These are phyloP conservation scores for Boletus semigastroideus DNA, from an alignment of 1,284 basidiomycete species.

Conservation along the genomic window DNA sequence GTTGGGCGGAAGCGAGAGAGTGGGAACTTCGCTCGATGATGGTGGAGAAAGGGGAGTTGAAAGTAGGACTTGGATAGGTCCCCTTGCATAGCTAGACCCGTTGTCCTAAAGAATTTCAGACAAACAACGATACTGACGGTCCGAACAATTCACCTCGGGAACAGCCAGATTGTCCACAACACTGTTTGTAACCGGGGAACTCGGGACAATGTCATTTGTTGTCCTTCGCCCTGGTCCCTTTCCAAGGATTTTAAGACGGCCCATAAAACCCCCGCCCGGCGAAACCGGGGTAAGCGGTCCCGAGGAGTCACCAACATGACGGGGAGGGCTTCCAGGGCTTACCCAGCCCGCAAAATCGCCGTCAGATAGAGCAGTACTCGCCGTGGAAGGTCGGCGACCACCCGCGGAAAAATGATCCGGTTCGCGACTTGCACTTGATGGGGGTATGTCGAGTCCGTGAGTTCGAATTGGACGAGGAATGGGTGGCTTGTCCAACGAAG, in stretches of 20 bases:
- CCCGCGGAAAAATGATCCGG: conserved; percentile 55
- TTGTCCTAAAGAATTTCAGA: conserved; percentile 20
- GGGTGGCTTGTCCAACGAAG: conserved; percentile 31
- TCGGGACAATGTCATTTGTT: conserved; percentile 23
- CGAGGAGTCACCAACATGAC: conserved; percentile 24
- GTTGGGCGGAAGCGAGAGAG: conserved; percentile 58
- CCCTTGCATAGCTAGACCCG: conserved; percentile 35
- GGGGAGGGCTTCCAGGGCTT: conserved; percentile 40
- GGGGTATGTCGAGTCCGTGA: conserved; percentile 28
- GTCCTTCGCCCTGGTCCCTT: conserved; percentile 40
- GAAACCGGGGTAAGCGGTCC: conserved; percentile 50
- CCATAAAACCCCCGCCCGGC: conserved; percentile 67
- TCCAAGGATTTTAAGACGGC: conserved; percentile 74
- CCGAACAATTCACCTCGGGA: conserved; percentile 26
- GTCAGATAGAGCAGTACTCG: conserved; percentile 36
- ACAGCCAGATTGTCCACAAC: conserved; percentile 14
- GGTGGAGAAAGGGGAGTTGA: conserved; percentile 72
- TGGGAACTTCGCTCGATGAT: conserved; percentile 70
- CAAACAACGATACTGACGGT: background rate
- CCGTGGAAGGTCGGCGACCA: conserved; percentile 44
- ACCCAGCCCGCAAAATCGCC: conserved; percentile 58
- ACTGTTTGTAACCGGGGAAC: conserved; percentile 26
- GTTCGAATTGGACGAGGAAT: conserved; percentile 34
- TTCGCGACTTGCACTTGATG: conserved; percentile 28
- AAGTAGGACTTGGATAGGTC: conserved; percentile 66